phyloP scores from a whole-genome alignment of 345 rosid genomes.

The Pistacia vera region DNA sequence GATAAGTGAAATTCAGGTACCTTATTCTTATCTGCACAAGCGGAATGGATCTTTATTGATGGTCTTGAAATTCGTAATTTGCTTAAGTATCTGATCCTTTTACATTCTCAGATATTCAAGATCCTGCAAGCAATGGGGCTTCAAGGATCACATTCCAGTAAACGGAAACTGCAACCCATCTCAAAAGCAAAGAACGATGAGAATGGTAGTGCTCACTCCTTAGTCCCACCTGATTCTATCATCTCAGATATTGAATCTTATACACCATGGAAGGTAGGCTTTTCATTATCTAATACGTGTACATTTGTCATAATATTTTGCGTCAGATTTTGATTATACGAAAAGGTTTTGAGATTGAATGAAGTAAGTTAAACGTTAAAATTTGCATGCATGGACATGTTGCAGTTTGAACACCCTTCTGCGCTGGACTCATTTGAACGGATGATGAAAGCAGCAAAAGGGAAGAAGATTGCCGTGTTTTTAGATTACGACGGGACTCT shows the following conservation, averaged over 20 bases:
- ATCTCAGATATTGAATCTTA: conserved; percentile 23
- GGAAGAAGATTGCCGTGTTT: conserved; percentile 56
- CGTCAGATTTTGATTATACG: too few relatives aligned
- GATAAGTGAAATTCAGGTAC: conserved; percentile 17
- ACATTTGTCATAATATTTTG: too few relatives aligned
- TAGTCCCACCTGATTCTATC: background rate
- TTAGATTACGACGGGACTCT: conserved; percentile 78
- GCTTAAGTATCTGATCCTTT: background rate
- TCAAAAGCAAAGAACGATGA: conserved; percentile 1
- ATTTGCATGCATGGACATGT: background rate
- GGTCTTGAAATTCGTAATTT: background rate
- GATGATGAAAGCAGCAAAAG: conserved; percentile 47
- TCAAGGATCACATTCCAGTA: conserved; percentile 25
- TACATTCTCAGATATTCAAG: conserved; percentile 7
- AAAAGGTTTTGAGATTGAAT: too few relatives aligned
- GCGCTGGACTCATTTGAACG: conserved; percentile 50
- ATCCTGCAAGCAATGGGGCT: conserved; percentile 31
- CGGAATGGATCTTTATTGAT: background rate
- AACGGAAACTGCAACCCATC: conserved; percentile 24
- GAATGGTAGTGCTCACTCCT: background rate
- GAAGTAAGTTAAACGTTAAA: background rate
- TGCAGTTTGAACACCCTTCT: conserved; percentile 57
- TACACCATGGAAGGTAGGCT: conserved; percentile 46
- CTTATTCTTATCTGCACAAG: too few relatives aligned
- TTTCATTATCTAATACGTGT: background rate